Conservation (phyloP, 345 rosid genomes). For the Heritiera fomes region DNA sequence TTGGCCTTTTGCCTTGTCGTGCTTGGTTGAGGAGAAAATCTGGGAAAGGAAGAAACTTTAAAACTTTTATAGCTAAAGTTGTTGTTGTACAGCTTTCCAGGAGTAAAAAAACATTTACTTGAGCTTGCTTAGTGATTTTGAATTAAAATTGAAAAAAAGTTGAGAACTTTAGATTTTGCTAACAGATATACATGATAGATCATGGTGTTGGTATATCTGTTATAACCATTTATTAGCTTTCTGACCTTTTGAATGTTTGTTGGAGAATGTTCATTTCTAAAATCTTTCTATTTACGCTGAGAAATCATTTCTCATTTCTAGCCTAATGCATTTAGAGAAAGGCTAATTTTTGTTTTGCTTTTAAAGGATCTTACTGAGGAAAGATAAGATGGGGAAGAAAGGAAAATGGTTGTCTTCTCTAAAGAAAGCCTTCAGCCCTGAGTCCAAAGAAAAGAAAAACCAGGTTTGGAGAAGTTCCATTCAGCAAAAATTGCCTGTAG, state of each 20-base stretch:
- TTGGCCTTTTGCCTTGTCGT: no score
- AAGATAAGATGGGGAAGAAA: conserved; percentile 81
- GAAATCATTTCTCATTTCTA: neutral
- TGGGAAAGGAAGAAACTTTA: neutral
- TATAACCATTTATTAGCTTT: neutral
- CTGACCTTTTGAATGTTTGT: neutral
- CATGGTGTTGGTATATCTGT: conserved; percentile 10
- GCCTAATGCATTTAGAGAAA: neutral
- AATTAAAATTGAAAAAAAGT: neutral
- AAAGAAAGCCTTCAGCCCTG: conserved; percentile 83
- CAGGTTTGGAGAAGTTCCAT: conserved; percentile 36
- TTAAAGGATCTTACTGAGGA: conserved; percentile 28
- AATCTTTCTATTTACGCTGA: conserved; percentile 3
- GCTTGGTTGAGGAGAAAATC: neutral
- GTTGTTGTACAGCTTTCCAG: neutral
- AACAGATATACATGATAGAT: neutral
- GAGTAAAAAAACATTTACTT: no score
- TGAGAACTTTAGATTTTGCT: neutral
- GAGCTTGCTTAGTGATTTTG: neutral
- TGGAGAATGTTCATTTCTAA: neutral
- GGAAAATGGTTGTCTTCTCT: conserved; percentile 91
- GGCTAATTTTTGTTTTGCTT: neutral
- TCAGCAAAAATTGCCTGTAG: neutral
- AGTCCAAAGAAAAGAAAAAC: conserved; percentile 58
- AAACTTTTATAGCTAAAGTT: neutral